A percentile compares a stretch with the other conserved stretches of the same genome.
Conservation (phyloP, 169 alveolate species). For the Cryptosporidium bovis region DNA sequence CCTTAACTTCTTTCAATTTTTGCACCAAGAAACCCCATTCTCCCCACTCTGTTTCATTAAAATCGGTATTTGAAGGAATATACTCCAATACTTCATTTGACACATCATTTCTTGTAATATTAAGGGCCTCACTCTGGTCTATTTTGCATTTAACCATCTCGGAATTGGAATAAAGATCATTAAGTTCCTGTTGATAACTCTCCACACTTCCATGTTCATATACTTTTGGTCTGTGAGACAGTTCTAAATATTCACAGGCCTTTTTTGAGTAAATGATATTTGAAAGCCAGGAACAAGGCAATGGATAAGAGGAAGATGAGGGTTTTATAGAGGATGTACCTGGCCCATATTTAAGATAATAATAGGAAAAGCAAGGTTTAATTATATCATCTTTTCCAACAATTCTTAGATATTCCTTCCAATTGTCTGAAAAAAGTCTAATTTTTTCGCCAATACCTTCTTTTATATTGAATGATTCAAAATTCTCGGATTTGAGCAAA, state of each 20-base stretch:
- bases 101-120: slow-evolving; percentile 7
- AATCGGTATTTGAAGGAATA: not conserved
- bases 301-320: slow-evolving; percentile 1
- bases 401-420: slow-evolving; percentile 20
- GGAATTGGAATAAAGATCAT: not conserved
- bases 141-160: slow-evolving; percentile 21
- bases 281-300: slow-evolving; percentile 73
- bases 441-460: not conserved
- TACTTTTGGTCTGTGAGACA: not conserved
- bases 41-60: slow-evolving; percentile 59
- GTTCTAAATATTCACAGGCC: slow-evolving; percentile 35
- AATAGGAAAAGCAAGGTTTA: slow-evolving; percentile 49
- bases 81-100: slow-evolving; percentile 10
- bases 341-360: slow-evolving; percentile 22
- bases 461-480: no score
- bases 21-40: slow-evolving; percentile 41
- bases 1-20: not conserved
- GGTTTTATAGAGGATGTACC: not conserved
- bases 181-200: not conserved
- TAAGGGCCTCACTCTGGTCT: slow-evolving; percentile 43
- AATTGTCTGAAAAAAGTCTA: not conserved
- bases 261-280: slow-evolving; percentile 39
- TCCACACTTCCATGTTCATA: not conserved
- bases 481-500: not conserved
- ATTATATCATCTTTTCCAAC: slow-evolving; percentile 26